Conservation (phyloP, 2,329 filamentous ascomycete species). For the Aspergillus viridinutans region DNA sequence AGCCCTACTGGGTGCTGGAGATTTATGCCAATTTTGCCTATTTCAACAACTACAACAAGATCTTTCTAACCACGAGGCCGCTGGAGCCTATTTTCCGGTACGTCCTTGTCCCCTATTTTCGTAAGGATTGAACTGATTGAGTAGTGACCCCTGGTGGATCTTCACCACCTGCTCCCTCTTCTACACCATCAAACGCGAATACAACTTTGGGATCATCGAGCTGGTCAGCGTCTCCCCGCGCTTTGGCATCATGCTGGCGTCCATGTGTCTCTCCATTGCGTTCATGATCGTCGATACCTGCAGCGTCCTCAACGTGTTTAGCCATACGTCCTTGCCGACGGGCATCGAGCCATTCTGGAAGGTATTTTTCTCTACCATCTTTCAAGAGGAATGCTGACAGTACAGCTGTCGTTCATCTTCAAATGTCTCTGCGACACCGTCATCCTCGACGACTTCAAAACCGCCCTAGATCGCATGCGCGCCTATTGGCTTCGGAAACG, state of each 20-base stretch:
- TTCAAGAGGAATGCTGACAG: too few relatives aligned
- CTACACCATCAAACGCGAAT: constrained; percentile 60
- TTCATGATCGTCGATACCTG: constrained; percentile 61
- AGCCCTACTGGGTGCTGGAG: constrained; percentile 62
- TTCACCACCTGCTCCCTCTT: constrained; percentile 58
- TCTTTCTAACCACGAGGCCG: constrained; percentile 55
- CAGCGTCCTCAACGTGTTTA: constrained; percentile 52
- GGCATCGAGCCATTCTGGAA: constrained; percentile 66
- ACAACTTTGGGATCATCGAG: constrained; percentile 55
- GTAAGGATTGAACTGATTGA: constrained; percentile 1
- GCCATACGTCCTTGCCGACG: constrained; percentile 36
- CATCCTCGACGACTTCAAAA: constrained; percentile 66
- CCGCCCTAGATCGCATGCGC: constrained; percentile 43
- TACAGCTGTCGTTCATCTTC: constrained; percentile 55
- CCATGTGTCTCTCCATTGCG: constrained; percentile 58
- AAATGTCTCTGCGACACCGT: constrained; percentile 65
- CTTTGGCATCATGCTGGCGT: constrained; percentile 58
- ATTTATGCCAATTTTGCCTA: constrained; percentile 64
- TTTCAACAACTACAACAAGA: constrained; percentile 52
- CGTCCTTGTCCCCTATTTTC: neutral
- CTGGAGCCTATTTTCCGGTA: constrained; percentile 58
- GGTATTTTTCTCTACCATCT: constrained; percentile 14
- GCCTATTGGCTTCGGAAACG: constrained; percentile 31
- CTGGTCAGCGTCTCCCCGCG: constrained; percentile 59
- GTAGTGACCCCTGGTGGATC: constrained; percentile 64